Percentiles rank a stretch among this genome's conserved stretches.
phyloP scores from a whole-genome alignment of 768 basidiomycete species.

The Leccinum ochraceum region DNA sequence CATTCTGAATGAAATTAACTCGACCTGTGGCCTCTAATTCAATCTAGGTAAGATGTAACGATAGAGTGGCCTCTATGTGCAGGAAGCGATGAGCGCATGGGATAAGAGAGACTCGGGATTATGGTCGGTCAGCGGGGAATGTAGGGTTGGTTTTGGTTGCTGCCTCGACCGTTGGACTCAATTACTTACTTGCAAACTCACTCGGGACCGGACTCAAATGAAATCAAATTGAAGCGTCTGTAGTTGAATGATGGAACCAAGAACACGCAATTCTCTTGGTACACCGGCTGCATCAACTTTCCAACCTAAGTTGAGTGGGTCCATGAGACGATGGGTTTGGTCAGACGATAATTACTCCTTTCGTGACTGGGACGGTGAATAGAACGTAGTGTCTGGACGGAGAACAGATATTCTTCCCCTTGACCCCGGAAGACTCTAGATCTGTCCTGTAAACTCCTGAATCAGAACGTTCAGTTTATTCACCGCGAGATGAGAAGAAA shows the following conservation, averaged over 20 bases:
- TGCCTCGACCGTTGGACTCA: neutral
- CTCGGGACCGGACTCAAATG: neutral
- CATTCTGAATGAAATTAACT: neutral
- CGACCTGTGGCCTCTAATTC: neutral
- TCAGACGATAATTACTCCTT: neutral
- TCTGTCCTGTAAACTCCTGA: neutral
- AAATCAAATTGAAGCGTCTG: neutral
- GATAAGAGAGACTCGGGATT: neutral
- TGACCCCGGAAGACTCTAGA: neutral
- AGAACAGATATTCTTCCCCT: neutral
- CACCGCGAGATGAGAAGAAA: neutral
- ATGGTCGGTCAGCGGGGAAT: no score
- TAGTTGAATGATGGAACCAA: neutral
- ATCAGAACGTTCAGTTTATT: neutral
- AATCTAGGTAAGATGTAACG: neutral
- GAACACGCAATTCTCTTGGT: neutral
- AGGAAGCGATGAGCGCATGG: neutral
- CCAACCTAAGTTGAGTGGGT: neutral
- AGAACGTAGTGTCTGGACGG: neutral
- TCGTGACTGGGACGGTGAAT: neutral
- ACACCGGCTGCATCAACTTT: neutral
- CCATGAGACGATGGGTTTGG: neutral
- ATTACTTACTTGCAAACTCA: neutral
- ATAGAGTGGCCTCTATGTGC: neutral
- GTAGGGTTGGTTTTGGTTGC: no score